These are phyloP conservation scores for Ogataea saltuana DNA, from an alignment of 805 yeast genomes.

Conservation along the genomic window DNA sequence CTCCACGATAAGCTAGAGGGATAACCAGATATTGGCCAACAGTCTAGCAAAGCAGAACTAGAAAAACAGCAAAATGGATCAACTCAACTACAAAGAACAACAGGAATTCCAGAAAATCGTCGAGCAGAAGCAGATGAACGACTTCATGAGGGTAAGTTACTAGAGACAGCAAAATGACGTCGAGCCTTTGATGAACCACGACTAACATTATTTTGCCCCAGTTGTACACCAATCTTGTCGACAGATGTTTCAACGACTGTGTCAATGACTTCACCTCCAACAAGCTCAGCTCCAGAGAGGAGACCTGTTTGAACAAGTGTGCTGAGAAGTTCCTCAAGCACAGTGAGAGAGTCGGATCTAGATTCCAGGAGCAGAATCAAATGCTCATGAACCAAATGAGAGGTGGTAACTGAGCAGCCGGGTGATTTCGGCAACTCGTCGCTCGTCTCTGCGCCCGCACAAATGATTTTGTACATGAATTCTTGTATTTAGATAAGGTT, in stretches of 20 bases:
- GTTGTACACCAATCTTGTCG: constrained; percentile 89
- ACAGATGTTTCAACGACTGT: constrained; percentile 96
- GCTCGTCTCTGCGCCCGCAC: background rate
- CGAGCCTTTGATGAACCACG: constrained; percentile 5
- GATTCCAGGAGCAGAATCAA: constrained; percentile 96
- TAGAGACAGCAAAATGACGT: no score
- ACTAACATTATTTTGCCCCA: constrained; percentile 6
- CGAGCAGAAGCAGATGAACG: constrained; percentile 98
- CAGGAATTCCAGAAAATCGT: constrained; percentile 94
- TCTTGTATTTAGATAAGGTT: constrained; percentile 19
- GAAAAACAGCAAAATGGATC: constrained; percentile 66
- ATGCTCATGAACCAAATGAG: constrained; percentile 70
- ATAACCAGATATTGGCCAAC: no score
- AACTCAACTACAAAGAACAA: constrained; percentile 91
- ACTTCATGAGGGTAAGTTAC: constrained; percentile 83
- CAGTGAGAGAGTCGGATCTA: constrained; percentile 96
- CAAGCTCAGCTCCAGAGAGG: constrained; percentile 81
- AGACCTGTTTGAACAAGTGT: constrained; percentile 83
- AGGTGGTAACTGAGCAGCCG: constrained; percentile 24
- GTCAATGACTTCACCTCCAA: constrained; percentile 97
- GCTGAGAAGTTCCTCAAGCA: constrained; percentile 97
- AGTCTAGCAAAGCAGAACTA: constrained; percentile 3
- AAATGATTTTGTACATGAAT: constrained; percentile 8
- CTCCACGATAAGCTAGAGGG: no score
- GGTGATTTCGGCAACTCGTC: no score